phyloP scores from a whole-genome alignment of 805 yeast genomes.

The Cyberlindnera maritima region DNA sequence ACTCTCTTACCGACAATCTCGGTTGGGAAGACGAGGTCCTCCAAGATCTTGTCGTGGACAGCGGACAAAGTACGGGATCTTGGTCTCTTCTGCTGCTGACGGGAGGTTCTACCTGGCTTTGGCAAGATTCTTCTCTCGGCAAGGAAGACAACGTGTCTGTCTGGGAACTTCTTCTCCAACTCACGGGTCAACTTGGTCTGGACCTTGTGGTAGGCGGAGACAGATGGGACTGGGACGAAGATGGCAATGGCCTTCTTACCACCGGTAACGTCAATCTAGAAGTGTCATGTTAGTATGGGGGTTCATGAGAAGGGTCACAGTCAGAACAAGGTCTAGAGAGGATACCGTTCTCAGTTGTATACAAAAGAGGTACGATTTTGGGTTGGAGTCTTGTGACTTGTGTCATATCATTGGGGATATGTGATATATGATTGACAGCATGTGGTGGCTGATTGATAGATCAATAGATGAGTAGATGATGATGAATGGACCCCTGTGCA shows the following conservation, averaged over 20 bases:
- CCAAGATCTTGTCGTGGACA: slow-evolving; percentile 97
- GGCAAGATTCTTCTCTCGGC: slow-evolving; percentile 99
- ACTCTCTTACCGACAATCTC: slow-evolving; percentile 99
- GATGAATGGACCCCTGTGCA: too few relatives aligned
- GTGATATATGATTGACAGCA: too few relatives aligned
- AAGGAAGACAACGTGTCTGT: slow-evolving; percentile 97
- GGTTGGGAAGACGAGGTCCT: slow-evolving; percentile 99
- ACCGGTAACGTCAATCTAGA: slow-evolving; percentile 85
- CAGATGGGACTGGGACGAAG: slow-evolving; percentile 96
- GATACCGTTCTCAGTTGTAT: slow-evolving; percentile 6
- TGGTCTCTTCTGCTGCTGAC: slow-evolving; percentile 98
- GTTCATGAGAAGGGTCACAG: slow-evolving; percentile 1
- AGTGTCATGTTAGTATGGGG: slow-evolving; percentile 21
- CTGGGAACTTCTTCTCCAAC: slow-evolving; percentile 99
- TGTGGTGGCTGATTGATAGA: too few relatives aligned
- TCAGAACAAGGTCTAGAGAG: slow-evolving; percentile 6
- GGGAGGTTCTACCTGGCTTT: slow-evolving; percentile 95
- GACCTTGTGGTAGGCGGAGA: slow-evolving; percentile 92
- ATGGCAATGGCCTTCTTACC: slow-evolving; percentile 98
- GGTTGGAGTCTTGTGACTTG: too few relatives aligned
- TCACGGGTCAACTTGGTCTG: slow-evolving; percentile 98
- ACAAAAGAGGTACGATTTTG: slow-evolving; percentile 6
- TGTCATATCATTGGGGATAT: too few relatives aligned
- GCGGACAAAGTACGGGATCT: slow-evolving; percentile 99
- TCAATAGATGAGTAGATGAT: too few relatives aligned